Conservation (phyloP, 1,284 basidiomycete species). For the Cryptococcus sp. region DNA sequence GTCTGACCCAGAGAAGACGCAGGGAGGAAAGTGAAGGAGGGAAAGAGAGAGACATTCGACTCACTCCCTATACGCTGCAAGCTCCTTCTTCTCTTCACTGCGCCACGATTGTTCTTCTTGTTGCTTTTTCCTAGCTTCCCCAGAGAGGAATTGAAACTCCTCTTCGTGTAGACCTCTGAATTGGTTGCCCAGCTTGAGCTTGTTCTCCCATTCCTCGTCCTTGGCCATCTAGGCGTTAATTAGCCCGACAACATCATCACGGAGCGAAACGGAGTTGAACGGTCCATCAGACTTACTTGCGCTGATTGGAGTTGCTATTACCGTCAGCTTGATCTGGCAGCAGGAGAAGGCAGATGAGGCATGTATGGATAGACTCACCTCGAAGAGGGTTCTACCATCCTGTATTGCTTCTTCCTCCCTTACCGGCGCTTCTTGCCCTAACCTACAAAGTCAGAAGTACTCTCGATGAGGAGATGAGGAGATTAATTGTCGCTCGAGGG, state of each 20-base stretch:
- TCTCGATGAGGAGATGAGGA: background rate
- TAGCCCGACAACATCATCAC: background rate
- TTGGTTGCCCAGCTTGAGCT: slow-evolving; percentile 85
- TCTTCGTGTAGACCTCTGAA: slow-evolving; percentile 86
- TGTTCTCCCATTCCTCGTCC: slow-evolving; percentile 91
- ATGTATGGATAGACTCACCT: slow-evolving; percentile 55
- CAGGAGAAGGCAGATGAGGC: no score
- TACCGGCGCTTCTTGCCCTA: slow-evolving; percentile 82
- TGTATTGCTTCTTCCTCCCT: slow-evolving; percentile 59
- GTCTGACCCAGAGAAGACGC: no score
- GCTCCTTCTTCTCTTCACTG: slow-evolving; percentile 70
- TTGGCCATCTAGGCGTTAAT: slow-evolving; percentile 60
- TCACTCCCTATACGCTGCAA: slow-evolving; percentile 63
- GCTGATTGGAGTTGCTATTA: slow-evolving; percentile 49
- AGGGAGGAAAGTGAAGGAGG: no score
- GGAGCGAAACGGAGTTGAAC: background rate
- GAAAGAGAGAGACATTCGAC: slow-evolving; percentile 18
- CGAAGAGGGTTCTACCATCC: slow-evolving; percentile 82
- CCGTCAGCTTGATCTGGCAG: slow-evolving; percentile 5
- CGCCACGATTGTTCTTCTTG: slow-evolving; percentile 56
- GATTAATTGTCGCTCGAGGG: no score
- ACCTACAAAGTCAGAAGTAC: slow-evolving; percentile 42
- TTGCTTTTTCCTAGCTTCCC: slow-evolving; percentile 69
- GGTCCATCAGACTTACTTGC: slow-evolving; percentile 73
- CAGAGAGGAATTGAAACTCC: slow-evolving; percentile 81